These are phyloP conservation scores for Candolleomyces aberdarensis DNA, from an alignment of 768 basidiomycete genomes.

Conservation along the genomic window DNA sequence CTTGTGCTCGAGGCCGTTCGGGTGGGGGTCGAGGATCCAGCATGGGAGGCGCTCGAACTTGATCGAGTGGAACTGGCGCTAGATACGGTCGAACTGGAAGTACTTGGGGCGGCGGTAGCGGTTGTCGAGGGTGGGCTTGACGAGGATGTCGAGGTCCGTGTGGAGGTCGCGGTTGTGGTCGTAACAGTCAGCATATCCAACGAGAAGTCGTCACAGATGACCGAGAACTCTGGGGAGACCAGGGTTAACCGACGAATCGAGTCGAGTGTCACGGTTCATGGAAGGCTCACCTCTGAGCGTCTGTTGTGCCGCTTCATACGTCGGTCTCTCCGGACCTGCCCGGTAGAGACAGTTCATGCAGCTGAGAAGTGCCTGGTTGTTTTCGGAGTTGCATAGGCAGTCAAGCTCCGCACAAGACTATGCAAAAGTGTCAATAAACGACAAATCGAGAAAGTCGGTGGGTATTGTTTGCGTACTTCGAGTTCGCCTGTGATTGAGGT, in stretches of 20 bases:
- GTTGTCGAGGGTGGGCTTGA: not conserved
- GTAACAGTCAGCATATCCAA: not conserved
- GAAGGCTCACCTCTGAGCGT: not conserved
- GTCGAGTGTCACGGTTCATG: not conserved
- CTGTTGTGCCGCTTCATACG: constrained; percentile 1
- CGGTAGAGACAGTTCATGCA: constrained; percentile 1
- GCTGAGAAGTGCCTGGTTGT: not conserved
- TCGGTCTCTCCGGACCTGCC: not conserved
- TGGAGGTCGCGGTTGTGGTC: not conserved
- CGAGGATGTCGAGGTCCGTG: not conserved
- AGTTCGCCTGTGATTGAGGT: not conserved
- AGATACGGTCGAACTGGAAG: not conserved
- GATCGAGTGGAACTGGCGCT: not conserved
- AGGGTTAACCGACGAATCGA: not conserved
- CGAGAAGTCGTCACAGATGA: not conserved
- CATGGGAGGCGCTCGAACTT: not conserved
- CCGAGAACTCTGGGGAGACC: not conserved
- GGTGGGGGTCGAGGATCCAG: not conserved
- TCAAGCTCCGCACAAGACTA: not conserved
- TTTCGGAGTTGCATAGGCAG: not conserved
- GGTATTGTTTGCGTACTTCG: not conserved
- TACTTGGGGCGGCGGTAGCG: not conserved
- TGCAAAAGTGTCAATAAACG: not conserved
- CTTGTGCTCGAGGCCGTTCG: not conserved
- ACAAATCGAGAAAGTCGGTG: not conserved